phyloP scores from a whole-genome alignment of 139 green algal species.

The Asterochloris sp. region DNA sequence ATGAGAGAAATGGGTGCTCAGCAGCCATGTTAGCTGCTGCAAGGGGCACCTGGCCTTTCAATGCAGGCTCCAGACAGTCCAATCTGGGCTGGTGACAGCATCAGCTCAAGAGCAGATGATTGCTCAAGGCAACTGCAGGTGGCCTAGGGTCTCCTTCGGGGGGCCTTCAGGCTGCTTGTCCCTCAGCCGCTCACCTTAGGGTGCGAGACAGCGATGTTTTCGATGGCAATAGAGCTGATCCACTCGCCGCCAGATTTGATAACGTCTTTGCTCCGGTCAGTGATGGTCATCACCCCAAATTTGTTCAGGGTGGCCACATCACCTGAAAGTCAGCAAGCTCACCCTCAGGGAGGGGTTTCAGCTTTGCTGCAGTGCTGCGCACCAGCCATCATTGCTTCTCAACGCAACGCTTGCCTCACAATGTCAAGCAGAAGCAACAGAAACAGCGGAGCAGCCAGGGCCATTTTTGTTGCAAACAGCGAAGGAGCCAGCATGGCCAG shows the following conservation, averaged over 20 bases:
- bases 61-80: not conserved
- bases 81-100: not conserved
- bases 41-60: not conserved
- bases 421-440: too few relatives aligned
- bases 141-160: not conserved
- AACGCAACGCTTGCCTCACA: too few relatives aligned
- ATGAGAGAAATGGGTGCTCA: too few relatives aligned
- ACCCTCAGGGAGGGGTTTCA: too few relatives aligned
- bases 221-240: conserved; percentile 60
- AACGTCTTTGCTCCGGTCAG: conserved; percentile 70
- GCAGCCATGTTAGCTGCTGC: too few relatives aligned
- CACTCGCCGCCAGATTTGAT: conserved; percentile 81
- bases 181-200: conserved; percentile 26
- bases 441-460: too few relatives aligned
- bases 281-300: conserved; percentile 64
- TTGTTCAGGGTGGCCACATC: conserved; percentile 75
- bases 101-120: not conserved
- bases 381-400: too few relatives aligned
- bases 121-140: not conserved
- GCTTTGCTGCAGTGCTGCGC: too few relatives aligned
- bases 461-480: too few relatives aligned
- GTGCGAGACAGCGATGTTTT: conserved; percentile 49
- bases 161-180: not conserved
- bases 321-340: not conserved
- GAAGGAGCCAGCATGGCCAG: too few relatives aligned